phyloP scores from a whole-genome alignment of 306 rosid species.

The Datisca glomerata region DNA sequence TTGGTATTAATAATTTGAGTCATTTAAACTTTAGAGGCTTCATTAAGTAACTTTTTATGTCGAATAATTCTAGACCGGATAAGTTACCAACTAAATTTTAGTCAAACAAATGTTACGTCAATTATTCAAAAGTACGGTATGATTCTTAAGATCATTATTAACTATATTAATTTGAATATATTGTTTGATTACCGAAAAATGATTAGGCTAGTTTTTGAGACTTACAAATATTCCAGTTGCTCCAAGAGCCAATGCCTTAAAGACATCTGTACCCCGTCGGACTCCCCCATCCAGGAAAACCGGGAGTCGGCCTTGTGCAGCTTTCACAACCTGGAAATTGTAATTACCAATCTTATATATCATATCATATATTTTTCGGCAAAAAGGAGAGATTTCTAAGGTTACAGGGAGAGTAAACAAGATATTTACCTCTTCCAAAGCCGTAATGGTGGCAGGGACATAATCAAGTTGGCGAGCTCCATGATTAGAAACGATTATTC shows the following conservation, averaged over 20 bases:
- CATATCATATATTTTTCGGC: too few relatives aligned
- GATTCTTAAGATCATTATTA: too few relatives aligned
- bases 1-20: too few relatives aligned
- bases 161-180: too few relatives aligned
- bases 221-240: constrained; percentile 13
- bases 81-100: too few relatives aligned
- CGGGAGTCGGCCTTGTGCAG: constrained; percentile 33
- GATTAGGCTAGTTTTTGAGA: not conserved
- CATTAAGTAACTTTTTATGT: too few relatives aligned
- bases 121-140: too few relatives aligned
- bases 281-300: constrained; percentile 47
- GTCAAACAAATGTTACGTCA: too few relatives aligned
- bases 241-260: constrained; percentile 50
- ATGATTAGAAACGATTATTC: constrained; percentile 81
- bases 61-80: too few relatives aligned
- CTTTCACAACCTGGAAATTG: not conserved
- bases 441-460: constrained; percentile 67
- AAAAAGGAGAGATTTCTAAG: too few relatives aligned
- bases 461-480: constrained; percentile 91
- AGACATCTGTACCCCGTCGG: constrained; percentile 42
- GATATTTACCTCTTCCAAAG: constrained; percentile 64
- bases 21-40: too few relatives aligned
- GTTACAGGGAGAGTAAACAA: not conserved
- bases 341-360: not conserved
- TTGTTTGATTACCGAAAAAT: too few relatives aligned